These are phyloP conservation scores for Infundibulicybe gibba DNA, from an alignment of 768 basidiomycete genomes.

Conservation along the genomic window DNA sequence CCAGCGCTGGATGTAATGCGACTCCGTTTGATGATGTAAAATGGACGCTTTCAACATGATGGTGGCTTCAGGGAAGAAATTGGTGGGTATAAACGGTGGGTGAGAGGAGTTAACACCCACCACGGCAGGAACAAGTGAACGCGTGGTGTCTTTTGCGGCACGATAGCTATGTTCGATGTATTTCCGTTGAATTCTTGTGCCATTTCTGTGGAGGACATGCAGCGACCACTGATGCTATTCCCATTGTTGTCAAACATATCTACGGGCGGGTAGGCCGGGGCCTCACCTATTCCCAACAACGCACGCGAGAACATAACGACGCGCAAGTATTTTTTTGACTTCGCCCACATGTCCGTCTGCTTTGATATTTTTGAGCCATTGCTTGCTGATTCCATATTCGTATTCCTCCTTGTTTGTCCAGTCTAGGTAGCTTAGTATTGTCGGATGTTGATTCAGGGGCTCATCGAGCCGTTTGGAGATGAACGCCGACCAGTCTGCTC, in stretches of 20 bases:
- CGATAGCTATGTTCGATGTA: constrained; percentile 10
- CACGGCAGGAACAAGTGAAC: constrained; percentile 64
- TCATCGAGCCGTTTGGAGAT: constrained; percentile 24
- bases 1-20: constrained; percentile 58
- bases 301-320: constrained; percentile 64
- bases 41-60: constrained; percentile 75
- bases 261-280: neutral
- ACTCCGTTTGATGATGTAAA: constrained; percentile 40
- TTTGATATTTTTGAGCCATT: constrained; percentile 51
- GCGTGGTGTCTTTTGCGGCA: constrained; percentile 15
- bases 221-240: constrained; percentile 61
- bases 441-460: constrained; percentile 9
- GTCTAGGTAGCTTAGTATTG: constrained; percentile 40
- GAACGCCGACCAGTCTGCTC: constrained; percentile 68
- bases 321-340: constrained; percentile 47
- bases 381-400: constrained; percentile 58
- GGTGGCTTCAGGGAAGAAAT: constrained; percentile 44
- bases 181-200: constrained; percentile 64
- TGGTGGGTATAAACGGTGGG: neutral
- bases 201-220: constrained; percentile 70
- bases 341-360: constrained; percentile 37
- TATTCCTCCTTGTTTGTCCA: constrained; percentile 78
- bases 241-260: neutral
- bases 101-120: constrained; percentile 33
- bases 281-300: constrained; percentile 69